Percentiles rank a stretch among this genome's conserved stretches.
These are phyloP conservation scores for Ascochyta rabiei DNA, from an alignment of 2,329 filamentous ascomycete genomes.

Conservation along the genomic window DNA sequence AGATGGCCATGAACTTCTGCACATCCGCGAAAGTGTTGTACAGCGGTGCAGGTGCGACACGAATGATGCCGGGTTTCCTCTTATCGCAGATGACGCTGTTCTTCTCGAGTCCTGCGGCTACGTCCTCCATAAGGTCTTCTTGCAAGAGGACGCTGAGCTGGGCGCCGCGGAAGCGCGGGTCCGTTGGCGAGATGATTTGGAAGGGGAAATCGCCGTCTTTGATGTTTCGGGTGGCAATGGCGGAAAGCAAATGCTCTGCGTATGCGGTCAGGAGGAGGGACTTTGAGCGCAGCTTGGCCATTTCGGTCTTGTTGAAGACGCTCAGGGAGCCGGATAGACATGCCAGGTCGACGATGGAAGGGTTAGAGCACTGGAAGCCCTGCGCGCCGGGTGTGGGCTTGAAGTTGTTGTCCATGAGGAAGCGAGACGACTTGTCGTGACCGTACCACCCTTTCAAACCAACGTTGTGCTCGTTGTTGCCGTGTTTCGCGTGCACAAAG, in stretches of 20 bases:
- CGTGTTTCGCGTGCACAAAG: conserved; percentile 79
- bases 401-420: conserved; percentile 84
- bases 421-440: conserved; percentile 74
- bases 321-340: conserved; percentile 73
- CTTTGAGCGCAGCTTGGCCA: conserved; percentile 71
- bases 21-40: conserved; percentile 84
- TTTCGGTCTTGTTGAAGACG: conserved; percentile 74
- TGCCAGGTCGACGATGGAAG: conserved; percentile 79
- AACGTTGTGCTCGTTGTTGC: conserved; percentile 65
- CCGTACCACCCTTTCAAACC: conserved; percentile 88
- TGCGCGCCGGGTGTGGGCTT: conserved; percentile 76
- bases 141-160: conserved; percentile 78
- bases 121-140: conserved; percentile 70
- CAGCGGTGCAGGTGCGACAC: conserved; percentile 81
- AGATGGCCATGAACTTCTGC: conserved; percentile 51
- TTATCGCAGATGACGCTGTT: conserved; percentile 80
- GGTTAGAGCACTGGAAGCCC: conserved; percentile 86
- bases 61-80: conserved; percentile 81
- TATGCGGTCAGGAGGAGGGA: conserved; percentile 77
- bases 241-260: conserved; percentile 41
- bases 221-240: conserved; percentile 30
- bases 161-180: conserved; percentile 71
- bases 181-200: conserved; percentile 68
- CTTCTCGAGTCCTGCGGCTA: conserved; percentile 68
- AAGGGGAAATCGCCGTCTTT: conserved; percentile 43